Conservation (phyloP, 768 basidiomycete genomes). For the Gymnopilus dilepis region DNA sequence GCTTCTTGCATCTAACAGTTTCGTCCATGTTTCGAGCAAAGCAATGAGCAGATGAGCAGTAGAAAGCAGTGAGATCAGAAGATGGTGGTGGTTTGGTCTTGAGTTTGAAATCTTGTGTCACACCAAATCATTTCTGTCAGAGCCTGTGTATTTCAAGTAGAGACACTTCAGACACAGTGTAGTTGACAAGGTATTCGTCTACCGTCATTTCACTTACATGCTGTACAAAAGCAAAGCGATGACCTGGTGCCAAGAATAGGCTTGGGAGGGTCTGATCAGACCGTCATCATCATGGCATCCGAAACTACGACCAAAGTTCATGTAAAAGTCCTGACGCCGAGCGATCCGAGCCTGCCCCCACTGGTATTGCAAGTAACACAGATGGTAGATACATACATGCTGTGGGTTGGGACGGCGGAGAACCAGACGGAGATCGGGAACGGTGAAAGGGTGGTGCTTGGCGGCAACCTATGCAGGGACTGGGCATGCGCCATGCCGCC, state of each 20-base stretch:
- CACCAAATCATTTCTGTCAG: not conserved
- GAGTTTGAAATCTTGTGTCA: not conserved
- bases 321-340: constrained; percentile 53
- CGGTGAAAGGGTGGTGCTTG: constrained; percentile 51
- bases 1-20: constrained; percentile 2
- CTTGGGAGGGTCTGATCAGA: not conserved
- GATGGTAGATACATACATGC: constrained; percentile 77
- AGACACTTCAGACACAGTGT: not conserved
- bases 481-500: constrained; percentile 88
- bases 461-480: constrained; percentile 68
- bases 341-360: constrained; percentile 56
- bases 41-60: not conserved
- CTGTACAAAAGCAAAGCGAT: not conserved
- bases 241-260: constrained; percentile 1
- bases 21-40: not conserved
- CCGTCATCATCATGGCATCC: constrained; percentile 19
- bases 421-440: constrained; percentile 41
- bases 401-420: constrained; percentile 77
- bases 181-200: not conserved
- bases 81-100: not conserved
- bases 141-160: not conserved
- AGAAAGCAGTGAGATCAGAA: not conserved
- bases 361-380: constrained; percentile 70
- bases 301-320: constrained; percentile 37
- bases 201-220: not conserved